These are phyloP conservation scores for Populus trichocarpa DNA, from an alignment of 441 rosid genomes.

Conservation along the genomic window DNA sequence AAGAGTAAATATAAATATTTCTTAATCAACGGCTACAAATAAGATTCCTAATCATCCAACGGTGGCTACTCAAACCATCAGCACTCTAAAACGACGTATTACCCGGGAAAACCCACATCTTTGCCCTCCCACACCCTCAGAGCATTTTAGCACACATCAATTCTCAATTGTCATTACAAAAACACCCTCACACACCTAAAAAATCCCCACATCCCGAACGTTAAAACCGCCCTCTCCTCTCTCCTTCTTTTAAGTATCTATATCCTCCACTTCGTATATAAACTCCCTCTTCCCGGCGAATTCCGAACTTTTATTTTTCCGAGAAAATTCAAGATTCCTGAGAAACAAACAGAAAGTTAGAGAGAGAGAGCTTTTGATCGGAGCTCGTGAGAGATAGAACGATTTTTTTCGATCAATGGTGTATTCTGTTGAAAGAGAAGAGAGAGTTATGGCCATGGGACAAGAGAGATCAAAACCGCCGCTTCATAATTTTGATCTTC, in stretches of 20 bases:
- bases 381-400: not conserved
- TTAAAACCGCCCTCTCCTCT: conserved; percentile 39
- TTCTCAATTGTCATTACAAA: not conserved
- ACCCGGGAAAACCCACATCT: conserved; percentile 34
- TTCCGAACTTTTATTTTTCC: conserved; percentile 11
- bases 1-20: not conserved
- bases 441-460: conserved; percentile 37
- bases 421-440: conserved; percentile 27
- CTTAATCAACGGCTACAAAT: conserved; percentile 14
- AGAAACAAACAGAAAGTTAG: conserved; percentile 3
- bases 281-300: conserved; percentile 49
- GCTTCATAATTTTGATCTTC: conserved; percentile 81
- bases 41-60: conserved; percentile 21
- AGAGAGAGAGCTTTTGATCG: not conserved
- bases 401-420: conserved; percentile 39
- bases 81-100: conserved; percentile 36
- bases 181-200: conserved; percentile 2
- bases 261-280: conserved; percentile 23
- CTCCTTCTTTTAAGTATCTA: not conserved
- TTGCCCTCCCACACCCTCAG: not conserved
- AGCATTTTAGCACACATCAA: conserved; percentile 18
- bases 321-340: not conserved
- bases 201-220: conserved; percentile 33
- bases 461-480: conserved; percentile 59
- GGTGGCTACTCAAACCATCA: conserved; percentile 25